A percentile compares a stretch with the other conserved stretches of the same genome.
Conservation (phyloP, 2,329 filamentous ascomycete genomes). For the Xylaria polymorpha region DNA sequence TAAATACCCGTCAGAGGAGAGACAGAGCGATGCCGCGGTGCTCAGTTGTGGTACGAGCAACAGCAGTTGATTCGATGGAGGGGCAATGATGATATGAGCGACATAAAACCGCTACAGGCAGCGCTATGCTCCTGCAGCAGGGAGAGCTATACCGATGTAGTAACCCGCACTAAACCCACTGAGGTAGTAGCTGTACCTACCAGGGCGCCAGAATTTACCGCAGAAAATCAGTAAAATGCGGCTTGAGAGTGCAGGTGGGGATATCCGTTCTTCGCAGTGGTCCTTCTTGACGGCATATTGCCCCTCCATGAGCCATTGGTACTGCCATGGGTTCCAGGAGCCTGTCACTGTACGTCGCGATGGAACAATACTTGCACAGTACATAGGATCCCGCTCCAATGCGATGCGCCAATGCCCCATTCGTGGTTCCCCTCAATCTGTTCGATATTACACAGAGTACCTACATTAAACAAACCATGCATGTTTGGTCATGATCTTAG, state of each 20-base stretch:
- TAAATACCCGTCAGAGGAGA: slow-evolving; percentile 35
- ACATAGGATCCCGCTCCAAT: slow-evolving; percentile 21
- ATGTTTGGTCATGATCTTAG: background rate
- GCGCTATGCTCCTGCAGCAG: slow-evolving; percentile 8
- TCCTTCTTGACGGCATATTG: slow-evolving; percentile 18
- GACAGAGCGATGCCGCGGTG: slow-evolving; percentile 30
- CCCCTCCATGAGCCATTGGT: slow-evolving; percentile 23
- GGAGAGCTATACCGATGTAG: slow-evolving; percentile 26
- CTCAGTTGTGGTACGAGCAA: slow-evolving; percentile 34
- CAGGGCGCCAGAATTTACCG: slow-evolving; percentile 8
- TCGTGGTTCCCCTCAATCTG: background rate
- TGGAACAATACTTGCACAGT: slow-evolving; percentile 30
- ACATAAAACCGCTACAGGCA: slow-evolving; percentile 28
- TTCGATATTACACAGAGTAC: slow-evolving; percentile 14
- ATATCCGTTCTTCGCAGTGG: slow-evolving; percentile 32
- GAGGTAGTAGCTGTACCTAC: slow-evolving; percentile 20
- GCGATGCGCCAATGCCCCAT: background rate
- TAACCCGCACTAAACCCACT: slow-evolving; percentile 20
- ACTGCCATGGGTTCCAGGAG: slow-evolving; percentile 1
- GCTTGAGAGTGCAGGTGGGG: slow-evolving; percentile 26
- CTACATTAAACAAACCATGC: background rate
- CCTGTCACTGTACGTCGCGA: slow-evolving; percentile 26
- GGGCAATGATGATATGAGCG: slow-evolving; percentile 37
- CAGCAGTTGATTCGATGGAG: slow-evolving; percentile 40
- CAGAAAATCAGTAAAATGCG: slow-evolving; percentile 12